Conservation (phyloP, 2,329 filamentous ascomycete species). For the Colletotrichum viniferum region DNA sequence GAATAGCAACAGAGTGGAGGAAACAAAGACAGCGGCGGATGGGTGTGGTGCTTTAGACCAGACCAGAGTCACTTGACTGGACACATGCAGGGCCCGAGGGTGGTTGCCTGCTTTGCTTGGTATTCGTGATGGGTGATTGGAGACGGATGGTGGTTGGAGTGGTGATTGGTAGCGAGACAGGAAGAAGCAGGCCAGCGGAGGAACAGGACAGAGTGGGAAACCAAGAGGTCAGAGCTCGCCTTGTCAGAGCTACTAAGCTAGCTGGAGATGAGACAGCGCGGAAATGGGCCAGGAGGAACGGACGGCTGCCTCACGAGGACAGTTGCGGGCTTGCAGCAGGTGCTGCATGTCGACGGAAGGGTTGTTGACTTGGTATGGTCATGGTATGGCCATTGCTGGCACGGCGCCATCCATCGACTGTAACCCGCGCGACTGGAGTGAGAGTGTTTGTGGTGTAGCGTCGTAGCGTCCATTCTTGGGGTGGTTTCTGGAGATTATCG, state of each 20-base stretch:
- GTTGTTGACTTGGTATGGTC: not conserved
- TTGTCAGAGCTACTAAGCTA: not conserved
- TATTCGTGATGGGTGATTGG: not conserved
- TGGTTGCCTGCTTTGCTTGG: not conserved
- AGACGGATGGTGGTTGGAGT: not conserved
- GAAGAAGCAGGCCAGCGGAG: not conserved
- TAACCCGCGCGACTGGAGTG: not conserved
- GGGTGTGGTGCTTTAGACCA: not conserved
- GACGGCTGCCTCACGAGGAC: constrained; percentile 15
- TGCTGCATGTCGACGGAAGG: not conserved
- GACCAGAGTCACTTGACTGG: not conserved
- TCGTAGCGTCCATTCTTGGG: not conserved
- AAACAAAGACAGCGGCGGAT: not conserved
- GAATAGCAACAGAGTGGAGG: constrained; percentile 3
- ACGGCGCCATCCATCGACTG: not conserved
- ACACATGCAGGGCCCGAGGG: not conserved
- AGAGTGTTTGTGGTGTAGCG: not conserved
- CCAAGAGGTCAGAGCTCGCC: not conserved
- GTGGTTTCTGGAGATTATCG: not conserved
- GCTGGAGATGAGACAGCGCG: constrained; percentile 7
- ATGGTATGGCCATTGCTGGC: not conserved
- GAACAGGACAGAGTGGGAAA: not conserved
- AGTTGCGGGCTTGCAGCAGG: not conserved
- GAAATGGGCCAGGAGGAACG: constrained; percentile 6
- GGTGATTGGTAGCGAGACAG: not conserved